These are phyloP conservation scores for Oryza meridionalis DNA, from an alignment of 176 grass and related monocot genomes.

Conservation along the genomic window DNA sequence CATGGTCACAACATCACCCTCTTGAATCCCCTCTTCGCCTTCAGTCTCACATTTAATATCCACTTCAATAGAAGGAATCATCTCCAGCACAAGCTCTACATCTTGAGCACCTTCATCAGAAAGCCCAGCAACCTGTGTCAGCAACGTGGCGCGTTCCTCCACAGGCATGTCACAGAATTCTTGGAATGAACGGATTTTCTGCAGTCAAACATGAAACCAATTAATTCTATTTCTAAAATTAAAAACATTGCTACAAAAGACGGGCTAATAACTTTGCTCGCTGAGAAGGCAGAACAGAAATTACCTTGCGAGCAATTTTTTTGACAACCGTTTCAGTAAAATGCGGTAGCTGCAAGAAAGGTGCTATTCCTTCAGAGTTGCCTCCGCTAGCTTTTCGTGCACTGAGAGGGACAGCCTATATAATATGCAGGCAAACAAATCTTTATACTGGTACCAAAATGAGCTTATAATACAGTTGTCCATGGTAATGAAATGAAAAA, in stretches of 20 bases:
- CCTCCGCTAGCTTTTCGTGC: slow-evolving; percentile 79
- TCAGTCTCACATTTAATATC: slow-evolving; percentile 97
- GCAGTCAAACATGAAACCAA: slow-evolving; percentile 19
- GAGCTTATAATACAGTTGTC: not conserved
- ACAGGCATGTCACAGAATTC: slow-evolving; percentile 69
- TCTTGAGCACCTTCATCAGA: slow-evolving; percentile 61
- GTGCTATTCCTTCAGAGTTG: slow-evolving; percentile 82
- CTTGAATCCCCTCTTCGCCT: slow-evolving; percentile 95
- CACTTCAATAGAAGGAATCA: slow-evolving; percentile 85
- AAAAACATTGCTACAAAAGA: not conserved
- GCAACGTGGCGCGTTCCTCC: slow-evolving; percentile 64
- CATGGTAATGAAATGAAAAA: not conserved
- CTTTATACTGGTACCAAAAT: slow-evolving; percentile 32
- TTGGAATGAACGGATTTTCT: slow-evolving; percentile 93
- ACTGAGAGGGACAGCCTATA: slow-evolving; percentile 85
- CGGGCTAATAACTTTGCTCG: not conserved
- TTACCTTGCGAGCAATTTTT: slow-evolving; percentile 88
- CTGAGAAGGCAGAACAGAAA: not conserved
- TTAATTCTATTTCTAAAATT: not conserved
- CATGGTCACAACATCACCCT: slow-evolving; percentile 94
- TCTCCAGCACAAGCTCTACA: slow-evolving; percentile 86
- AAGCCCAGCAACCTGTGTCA: slow-evolving; percentile 85
- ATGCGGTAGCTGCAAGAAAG: slow-evolving; percentile 94
- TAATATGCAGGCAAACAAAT: slow-evolving; percentile 34
- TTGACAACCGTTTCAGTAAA: slow-evolving; percentile 79